Percentiles rank a stretch among this genome's conserved stretches.
Evolutionary conservation across 1,284 basidiomycete species (phyloP).

Genomic region (Apiotrichum akiyoshidainum): DNA sequence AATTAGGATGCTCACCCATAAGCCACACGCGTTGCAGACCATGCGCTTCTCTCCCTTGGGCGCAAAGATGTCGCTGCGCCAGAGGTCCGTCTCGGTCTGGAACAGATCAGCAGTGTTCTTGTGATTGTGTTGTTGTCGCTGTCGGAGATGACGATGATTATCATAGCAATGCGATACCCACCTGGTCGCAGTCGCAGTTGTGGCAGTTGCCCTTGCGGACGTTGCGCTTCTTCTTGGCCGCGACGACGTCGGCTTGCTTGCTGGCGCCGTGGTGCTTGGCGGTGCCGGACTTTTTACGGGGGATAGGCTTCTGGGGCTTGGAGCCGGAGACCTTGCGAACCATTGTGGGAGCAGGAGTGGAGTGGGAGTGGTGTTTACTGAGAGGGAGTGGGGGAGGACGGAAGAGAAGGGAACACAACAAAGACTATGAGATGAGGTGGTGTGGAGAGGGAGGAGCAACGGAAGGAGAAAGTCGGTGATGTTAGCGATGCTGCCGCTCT

Average conservation of each 20-base stretch:
- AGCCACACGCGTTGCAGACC: slow-evolving; percentile 23
- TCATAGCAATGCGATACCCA: slow-evolving; percentile 3
- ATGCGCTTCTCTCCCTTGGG: slow-evolving; percentile 1
- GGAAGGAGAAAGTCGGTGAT: no score
- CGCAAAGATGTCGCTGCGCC: slow-evolving; percentile 10
- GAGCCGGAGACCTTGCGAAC: neutral
- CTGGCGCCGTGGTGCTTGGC: neutral
- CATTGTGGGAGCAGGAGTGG: neutral
- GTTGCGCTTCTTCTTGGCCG: slow-evolving; percentile 11
- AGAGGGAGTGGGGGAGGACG: no score
- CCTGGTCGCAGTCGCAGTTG: slow-evolving; percentile 17
- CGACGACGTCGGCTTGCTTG: neutral
- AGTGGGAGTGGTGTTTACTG: no score
- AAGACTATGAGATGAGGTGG: no score
- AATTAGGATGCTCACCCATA: slow-evolving; percentile 17
- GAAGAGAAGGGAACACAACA: no score
- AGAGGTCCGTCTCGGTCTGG: slow-evolving; percentile 18
- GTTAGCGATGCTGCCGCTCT: no score
- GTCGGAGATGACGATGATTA: neutral
- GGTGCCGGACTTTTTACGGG: neutral
- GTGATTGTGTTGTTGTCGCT: no score
- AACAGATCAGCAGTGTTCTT: neutral
- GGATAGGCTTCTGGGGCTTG: neutral
- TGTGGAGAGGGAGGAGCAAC: no score
- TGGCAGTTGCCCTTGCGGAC: slow-evolving; percentile 11